A percentile compares a stretch with the other conserved stretches of the same genome.
These are phyloP conservation scores for Ceratobasidium sp. DNA, from an alignment of 1,284 basidiomycete genomes.

Conservation along the genomic window DNA sequence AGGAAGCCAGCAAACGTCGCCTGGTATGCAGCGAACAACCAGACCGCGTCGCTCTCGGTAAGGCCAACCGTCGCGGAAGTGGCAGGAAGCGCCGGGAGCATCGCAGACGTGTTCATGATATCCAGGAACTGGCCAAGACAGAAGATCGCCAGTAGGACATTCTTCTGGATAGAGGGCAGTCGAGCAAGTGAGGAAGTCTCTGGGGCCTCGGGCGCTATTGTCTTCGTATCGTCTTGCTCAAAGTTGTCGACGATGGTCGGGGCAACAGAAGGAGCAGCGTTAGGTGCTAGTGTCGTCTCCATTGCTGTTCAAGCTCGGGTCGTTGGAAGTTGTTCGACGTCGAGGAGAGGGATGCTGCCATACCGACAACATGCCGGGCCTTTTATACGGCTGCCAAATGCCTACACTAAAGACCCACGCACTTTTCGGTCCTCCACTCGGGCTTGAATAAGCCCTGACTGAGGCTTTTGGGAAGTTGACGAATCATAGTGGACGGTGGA, in stretches of 20 bases:
- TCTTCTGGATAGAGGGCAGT: slow-evolving; percentile 51
- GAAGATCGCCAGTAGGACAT: slow-evolving; percentile 61
- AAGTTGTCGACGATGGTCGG: slow-evolving; percentile 25
- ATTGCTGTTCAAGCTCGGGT: slow-evolving; percentile 6
- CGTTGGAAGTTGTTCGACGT: background rate
- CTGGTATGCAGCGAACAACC: slow-evolving; percentile 47
- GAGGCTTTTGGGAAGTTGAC: background rate
- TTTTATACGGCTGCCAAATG: background rate
- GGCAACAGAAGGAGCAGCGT: slow-evolving; percentile 16
- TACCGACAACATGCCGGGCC: no score
- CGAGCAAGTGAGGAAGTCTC: slow-evolving; percentile 21
- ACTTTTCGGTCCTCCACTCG: no score
- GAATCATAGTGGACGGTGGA: slow-evolving; percentile 1
- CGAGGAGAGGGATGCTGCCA: background rate
- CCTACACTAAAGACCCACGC: background rate
- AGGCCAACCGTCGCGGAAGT: slow-evolving; percentile 53
- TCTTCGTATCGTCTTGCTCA: slow-evolving; percentile 28
- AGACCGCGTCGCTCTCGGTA: slow-evolving; percentile 41
- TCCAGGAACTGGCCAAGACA: slow-evolving; percentile 65
- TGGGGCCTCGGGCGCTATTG: slow-evolving; percentile 17
- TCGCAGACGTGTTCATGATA: slow-evolving; percentile 64
- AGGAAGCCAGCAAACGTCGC: slow-evolving; percentile 45
- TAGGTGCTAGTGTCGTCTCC: slow-evolving; percentile 1
- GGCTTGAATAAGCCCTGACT: background rate
- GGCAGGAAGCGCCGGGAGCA: slow-evolving; percentile 63